phyloP scores from a whole-genome alignment of 306 rosid species.

The Oemleria cerasiformis region DNA sequence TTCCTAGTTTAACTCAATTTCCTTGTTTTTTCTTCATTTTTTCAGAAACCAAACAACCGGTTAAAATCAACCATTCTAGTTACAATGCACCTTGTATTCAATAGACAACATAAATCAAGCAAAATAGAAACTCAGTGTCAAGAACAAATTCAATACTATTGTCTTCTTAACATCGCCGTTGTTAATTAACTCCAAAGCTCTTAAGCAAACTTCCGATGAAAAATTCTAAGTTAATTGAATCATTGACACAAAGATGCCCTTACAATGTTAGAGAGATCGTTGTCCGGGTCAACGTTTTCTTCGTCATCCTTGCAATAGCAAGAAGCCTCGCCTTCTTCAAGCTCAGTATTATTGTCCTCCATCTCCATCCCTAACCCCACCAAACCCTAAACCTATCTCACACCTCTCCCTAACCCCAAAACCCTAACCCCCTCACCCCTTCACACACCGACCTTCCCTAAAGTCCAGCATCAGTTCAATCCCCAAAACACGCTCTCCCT shows the following conservation, averaged over 20 bases:
- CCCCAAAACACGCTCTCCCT: constrained; percentile 23
- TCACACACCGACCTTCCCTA: constrained; percentile 49
- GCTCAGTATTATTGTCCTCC: constrained; percentile 48
- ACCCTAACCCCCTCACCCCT: constrained; percentile 29
- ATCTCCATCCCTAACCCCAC: constrained; percentile 30
- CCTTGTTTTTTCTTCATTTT: too few relatives aligned
- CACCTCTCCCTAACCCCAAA: constrained; percentile 38
- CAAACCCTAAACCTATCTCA: constrained; percentile 34
- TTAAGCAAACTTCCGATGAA: constrained; percentile 25
- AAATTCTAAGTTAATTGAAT: constrained; percentile 18
- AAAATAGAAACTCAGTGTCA: constrained; percentile 9
- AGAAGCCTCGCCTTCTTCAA: constrained; percentile 84
- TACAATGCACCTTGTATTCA: neutral
- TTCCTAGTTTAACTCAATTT: neutral
- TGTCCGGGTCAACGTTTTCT: constrained; percentile 47
- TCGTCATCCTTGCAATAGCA: constrained; percentile 50
- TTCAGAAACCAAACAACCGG: neutral
- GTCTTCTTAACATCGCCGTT: constrained; percentile 11
- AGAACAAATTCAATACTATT: constrained; percentile 4
- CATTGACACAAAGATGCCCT: constrained; percentile 38
- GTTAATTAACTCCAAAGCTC: constrained; percentile 18
- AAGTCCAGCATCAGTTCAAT: constrained; percentile 72
- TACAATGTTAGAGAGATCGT: constrained; percentile 71
- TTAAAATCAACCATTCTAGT: constrained; percentile 1
- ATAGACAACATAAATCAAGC: neutral